phyloP scores from a whole-genome alignment of 2,329 filamentous ascomycete genomes.

The Grosmannia huntii region DNA sequence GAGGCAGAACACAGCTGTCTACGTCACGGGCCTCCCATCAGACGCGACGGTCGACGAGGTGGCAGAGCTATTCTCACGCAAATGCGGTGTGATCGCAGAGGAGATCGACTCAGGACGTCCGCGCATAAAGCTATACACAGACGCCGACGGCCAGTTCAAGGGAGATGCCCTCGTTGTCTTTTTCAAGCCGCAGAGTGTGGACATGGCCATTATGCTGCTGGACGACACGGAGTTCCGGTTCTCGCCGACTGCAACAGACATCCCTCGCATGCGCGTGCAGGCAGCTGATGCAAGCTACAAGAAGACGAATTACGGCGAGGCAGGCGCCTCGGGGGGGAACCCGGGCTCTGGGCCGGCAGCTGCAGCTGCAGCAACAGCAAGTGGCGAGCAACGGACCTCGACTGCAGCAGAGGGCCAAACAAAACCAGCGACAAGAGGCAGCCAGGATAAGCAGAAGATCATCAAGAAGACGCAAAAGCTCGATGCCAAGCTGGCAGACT shows the following conservation, averaged over 20 bases:
- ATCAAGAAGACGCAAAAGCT: constrained; percentile 86
- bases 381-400: not conserved
- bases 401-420: constrained; percentile 6
- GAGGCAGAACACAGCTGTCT: constrained; percentile 76
- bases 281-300: constrained; percentile 87
- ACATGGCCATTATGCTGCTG: constrained; percentile 67
- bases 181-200: constrained; percentile 88
- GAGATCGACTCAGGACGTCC: constrained; percentile 80
- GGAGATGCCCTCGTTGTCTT: constrained; percentile 89
- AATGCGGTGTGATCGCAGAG: constrained; percentile 84
- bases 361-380: not conserved
- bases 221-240: constrained; percentile 75
- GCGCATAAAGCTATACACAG: constrained; percentile 84
- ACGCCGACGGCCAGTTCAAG: constrained; percentile 75
- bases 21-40: constrained; percentile 73
- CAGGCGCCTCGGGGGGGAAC: constrained; percentile 6
- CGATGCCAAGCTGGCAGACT: constrained; percentile 84
- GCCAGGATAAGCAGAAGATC: constrained; percentile 73
- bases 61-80: constrained; percentile 65
- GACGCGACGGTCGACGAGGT: constrained; percentile 75
- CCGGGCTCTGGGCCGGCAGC: constrained; percentile 8
- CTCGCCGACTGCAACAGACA: constrained; percentile 22
- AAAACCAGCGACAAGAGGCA: constrained; percentile 11
- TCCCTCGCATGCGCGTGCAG: constrained; percentile 61
- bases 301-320: constrained; percentile 55